These are phyloP conservation scores for Monascus purpureus DNA, from an alignment of 495 filamentous ascomycete species.

Conservation along the genomic window DNA sequence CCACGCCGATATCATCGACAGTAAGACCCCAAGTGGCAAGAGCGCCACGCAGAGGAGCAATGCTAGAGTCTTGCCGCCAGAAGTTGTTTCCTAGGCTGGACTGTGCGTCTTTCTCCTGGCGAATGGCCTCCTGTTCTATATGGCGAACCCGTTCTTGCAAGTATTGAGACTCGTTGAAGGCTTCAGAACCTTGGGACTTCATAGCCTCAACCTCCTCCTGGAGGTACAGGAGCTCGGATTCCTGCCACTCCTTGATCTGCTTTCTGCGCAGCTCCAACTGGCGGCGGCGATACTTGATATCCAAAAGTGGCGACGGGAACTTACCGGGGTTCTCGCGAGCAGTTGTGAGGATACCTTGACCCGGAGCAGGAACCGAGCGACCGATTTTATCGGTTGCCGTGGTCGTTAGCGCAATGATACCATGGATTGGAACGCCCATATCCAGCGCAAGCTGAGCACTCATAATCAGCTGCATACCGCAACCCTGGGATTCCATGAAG, in stretches of 20 bases:
- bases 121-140: slow-evolving; percentile 73
- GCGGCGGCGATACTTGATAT: slow-evolving; percentile 91
- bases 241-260: slow-evolving; percentile 91
- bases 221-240: slow-evolving; percentile 83
- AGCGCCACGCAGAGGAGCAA: slow-evolving; percentile 87
- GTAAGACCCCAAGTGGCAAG: slow-evolving; percentile 96
- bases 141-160: slow-evolving; percentile 72
- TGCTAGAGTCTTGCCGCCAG: slow-evolving; percentile 89
- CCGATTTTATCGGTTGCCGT: slow-evolving; percentile 99
- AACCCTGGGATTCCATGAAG: slow-evolving; percentile 99
- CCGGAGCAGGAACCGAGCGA: slow-evolving; percentile 89
- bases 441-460: slow-evolving; percentile 87
- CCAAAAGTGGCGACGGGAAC: slow-evolving; percentile 86
- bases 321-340: slow-evolving; percentile 81
- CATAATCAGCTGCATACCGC: slow-evolving; percentile 98
- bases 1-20: slow-evolving; percentile 87
- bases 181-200: slow-evolving; percentile 54
- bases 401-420: slow-evolving; percentile 82
- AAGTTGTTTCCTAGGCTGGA: slow-evolving; percentile 92
- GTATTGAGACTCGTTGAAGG: slow-evolving; percentile 71
- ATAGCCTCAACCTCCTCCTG: slow-evolving; percentile 85
- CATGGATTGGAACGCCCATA: slow-evolving; percentile 97
- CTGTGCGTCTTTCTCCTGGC: slow-evolving; percentile 84
- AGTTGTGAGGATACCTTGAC: slow-evolving; percentile 94
- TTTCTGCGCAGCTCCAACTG: slow-evolving; percentile 85